Evolutionary conservation across 2,329 filamentous ascomycete species (phyloP), one percentile per base, ranked within the genome.

Genomic region (Claviceps spartinae): DNA sequence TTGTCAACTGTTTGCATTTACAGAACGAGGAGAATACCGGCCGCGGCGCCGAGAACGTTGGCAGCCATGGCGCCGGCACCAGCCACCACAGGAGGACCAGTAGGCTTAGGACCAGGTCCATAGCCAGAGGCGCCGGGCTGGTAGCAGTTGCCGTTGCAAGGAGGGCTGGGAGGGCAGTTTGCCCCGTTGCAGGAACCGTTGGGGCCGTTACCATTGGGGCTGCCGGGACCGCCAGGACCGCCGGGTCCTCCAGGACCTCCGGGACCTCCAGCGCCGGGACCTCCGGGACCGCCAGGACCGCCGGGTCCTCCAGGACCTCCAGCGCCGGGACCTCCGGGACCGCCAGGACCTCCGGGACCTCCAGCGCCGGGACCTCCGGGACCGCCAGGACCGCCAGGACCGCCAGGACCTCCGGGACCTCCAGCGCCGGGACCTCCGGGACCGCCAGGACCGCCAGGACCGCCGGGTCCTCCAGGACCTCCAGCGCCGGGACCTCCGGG

Each of bases 21-120:
- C 52, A 62, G 51, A 46, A 62, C 43, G 41, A 62, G 52, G 36
- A 54, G 50, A 42, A 62, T 48, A 50, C 56, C 60, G 11, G 55
- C 60, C 24, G 59, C 52, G 36, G 57, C 58, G 36, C 57, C 58
- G n/a, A 61, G 34, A 22, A 62, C 22, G 37, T 57, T 58, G 54
- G 52, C 51, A 3, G 54, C 52, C 20, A 50, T 51, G 51, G 53
- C 54, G 53, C 54, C 55, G 37, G 58, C 56, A 49, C 58, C 60
- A 24, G 49, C 59, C n/a, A 59, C 54, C 9, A 50, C 40, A 3
- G 53, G 49, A 8, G 50, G 52, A 9, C 30, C 30, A 11, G 30
- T 34, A 34, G 30, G 30, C 30, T 34, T 34, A 34, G 30, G 30
- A 4, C 30, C 30, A 34, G 30, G 30, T 34, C 30, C 30, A 9